These are phyloP conservation scores for Diaporthe longicolla DNA, from an alignment of 2,329 filamentous ascomycete species.

Conservation along the genomic window DNA sequence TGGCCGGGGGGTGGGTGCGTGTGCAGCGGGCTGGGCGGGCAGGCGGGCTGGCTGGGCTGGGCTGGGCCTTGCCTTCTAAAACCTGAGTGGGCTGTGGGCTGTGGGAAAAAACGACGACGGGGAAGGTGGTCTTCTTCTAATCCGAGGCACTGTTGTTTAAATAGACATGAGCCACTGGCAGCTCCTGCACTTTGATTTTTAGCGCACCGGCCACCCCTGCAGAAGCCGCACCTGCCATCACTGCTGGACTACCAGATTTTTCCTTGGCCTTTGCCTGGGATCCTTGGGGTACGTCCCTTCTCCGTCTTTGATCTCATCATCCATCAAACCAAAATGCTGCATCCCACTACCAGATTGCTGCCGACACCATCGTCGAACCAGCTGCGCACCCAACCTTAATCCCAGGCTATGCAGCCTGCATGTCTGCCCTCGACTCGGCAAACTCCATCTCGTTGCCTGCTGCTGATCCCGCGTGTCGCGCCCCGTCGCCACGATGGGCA, in stretches of 20 bases:
- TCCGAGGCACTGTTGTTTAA: conserved; percentile 42
- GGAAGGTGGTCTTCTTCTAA: conserved; percentile 42
- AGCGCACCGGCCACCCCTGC: conserved; percentile 41
- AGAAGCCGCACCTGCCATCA: conserved; percentile 40
- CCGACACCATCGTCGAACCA: conserved; percentile 17
- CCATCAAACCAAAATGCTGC: conserved; percentile 19
- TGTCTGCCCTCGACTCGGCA: conserved; percentile 18
- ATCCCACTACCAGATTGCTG: conserved; percentile 8
- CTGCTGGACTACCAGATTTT: conserved; percentile 40
- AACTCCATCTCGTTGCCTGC: not conserved
- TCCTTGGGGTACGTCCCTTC: conserved; percentile 21
- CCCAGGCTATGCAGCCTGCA: not conserved
- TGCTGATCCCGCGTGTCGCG: not conserved
- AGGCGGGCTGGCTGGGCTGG: conserved; percentile 5
- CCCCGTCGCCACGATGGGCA: not conserved
- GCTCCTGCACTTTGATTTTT: conserved; percentile 33
- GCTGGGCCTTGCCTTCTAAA: conserved; percentile 34
- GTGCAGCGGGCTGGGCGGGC: not conserved
- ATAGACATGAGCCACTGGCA: conserved; percentile 41
- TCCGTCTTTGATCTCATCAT: conserved; percentile 13
- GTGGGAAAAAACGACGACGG: conserved; percentile 42
- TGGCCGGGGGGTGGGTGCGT: conserved; percentile 21
- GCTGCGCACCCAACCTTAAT: conserved; percentile 13
- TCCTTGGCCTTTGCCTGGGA: conserved; percentile 39
- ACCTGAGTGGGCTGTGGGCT: conserved; percentile 33